Percentiles rank a stretch among this genome's conserved stretches.
These are phyloP conservation scores for Fraxinus paxiana DNA, from an alignment of 305 asterid genomes.

Conservation along the genomic window DNA sequence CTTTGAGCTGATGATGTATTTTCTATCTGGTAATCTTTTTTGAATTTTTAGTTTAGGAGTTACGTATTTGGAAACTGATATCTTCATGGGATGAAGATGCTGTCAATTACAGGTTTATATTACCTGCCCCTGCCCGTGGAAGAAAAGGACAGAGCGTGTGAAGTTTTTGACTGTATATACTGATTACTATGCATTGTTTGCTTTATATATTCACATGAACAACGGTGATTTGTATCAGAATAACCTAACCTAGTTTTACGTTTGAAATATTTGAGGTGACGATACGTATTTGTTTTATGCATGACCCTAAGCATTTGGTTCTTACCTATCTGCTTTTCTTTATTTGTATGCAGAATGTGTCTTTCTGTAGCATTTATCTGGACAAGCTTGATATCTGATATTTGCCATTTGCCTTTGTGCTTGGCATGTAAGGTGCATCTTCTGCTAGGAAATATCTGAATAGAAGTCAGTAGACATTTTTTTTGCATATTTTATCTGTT, in stretches of 20 bases:
- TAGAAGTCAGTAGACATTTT: constrained; percentile 35
- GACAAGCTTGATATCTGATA: constrained; percentile 37
- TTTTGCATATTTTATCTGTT: constrained; percentile 44
- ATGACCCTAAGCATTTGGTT: constrained; percentile 22
- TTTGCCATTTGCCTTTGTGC: constrained; percentile 36
- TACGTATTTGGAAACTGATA: neutral
- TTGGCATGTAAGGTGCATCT: constrained; percentile 54
- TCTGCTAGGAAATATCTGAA: constrained; percentile 37
- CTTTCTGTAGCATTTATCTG: constrained; percentile 26
- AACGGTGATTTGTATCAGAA: neutral
- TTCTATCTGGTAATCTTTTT: neutral
- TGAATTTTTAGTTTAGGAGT: neutral
- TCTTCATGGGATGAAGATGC: constrained; percentile 6
- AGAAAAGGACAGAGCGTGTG: neutral
- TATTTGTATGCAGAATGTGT: constrained; percentile 44
- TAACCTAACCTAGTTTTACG: neutral
- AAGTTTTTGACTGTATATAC: neutral
- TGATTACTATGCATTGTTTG: neutral
- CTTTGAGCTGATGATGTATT: neutral
- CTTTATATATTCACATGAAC: neutral
- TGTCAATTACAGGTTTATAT: constrained; percentile 2
- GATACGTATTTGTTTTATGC: neutral
- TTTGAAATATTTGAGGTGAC: neutral
- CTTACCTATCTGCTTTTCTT: constrained; percentile 28
- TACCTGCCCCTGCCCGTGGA: neutral